Base-by-base conservation (phyloP, 257 asterid species). In the Lantana camara region DNA sequence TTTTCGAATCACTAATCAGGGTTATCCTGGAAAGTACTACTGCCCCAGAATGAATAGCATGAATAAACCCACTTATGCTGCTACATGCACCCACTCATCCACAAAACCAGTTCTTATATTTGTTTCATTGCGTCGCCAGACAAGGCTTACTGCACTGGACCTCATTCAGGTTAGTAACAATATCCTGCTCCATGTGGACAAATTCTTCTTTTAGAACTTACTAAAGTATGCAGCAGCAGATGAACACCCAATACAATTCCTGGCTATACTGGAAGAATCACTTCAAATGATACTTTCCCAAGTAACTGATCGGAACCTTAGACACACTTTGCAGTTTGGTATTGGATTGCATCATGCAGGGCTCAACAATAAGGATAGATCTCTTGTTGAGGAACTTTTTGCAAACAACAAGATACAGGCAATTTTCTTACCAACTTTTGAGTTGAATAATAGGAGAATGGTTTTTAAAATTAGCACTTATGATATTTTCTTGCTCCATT, bases 41-140 rank as follows among this genome's bases (percentile, higher is more conserved):
- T 93, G 97, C 83, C 99, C 99, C 66, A 93, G 99, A 81, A 93
- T 93, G 99, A 93, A 93, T 80, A 93, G 99, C 85, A 93, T 93
- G 99, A 93, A 93, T 69, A 93, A 93, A 65, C 99, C 99, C 55
- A 63, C 99, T 10, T 93, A 93, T 80, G 99, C 99, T 79, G 96
- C 99, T 66, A 90, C 90, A 76, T 85, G 95, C 76, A 90, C 99
- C 52, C 95, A 93, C 80, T 90, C 99, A 58, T 97, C 99, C 60
- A 71, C 90, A 72, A 93, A 93, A 75, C 99, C 99, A 49, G 97
- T 93, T 79, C 94, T 93, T 52, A 84, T 93, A 71, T 93, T 93
- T 75, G 99, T 93, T 66, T 93, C 99, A 60, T 93, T 97, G 21
- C 99, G 99, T 68, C 99, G 99, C 64, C 99, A 93, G 76, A 93